Conservation (phyloP, 495 filamentous ascomycete genomes). For the Penicillium ucsense region DNA sequence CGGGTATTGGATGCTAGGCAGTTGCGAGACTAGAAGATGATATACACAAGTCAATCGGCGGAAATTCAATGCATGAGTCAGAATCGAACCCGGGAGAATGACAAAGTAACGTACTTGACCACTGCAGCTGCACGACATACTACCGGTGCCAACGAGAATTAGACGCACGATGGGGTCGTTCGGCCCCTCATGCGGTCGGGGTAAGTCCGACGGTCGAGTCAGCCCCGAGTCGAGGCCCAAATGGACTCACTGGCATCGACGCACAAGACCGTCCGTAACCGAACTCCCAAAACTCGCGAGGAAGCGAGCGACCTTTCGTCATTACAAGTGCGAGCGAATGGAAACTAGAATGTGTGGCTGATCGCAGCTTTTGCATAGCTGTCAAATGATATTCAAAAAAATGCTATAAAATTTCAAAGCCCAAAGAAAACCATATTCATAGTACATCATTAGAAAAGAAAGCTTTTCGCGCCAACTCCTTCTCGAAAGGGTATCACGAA, state of each 20-base stretch:
- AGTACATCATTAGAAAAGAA: conserved; percentile 29
- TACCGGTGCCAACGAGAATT: too few species aligned
- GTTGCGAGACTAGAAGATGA: too few species aligned
- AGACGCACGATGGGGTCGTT: background rate
- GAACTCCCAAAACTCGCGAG: background rate
- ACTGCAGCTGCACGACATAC: too few species aligned
- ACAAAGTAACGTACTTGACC: too few species aligned
- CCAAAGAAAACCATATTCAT: conserved; percentile 26
- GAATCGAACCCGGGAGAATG: background rate
- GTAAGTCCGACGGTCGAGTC: background rate
- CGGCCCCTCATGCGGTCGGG: background rate
- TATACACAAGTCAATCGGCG: too few species aligned
- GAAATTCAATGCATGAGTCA: background rate
- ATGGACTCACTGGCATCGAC: background rate
- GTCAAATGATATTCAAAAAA: conserved; percentile 10
- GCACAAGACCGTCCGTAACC: background rate
- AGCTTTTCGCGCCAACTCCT: conserved; percentile 22
- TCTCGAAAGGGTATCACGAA: conserved; percentile 17
- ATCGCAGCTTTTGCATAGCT: conserved; percentile 2
- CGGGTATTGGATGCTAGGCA: too few species aligned
- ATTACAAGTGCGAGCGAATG: background rate
- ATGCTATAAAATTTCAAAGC: conserved; percentile 10
- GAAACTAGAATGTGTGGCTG: background rate
- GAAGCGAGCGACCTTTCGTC: background rate
- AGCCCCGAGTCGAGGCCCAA: background rate